These are phyloP conservation scores for Diaporthe australafricana DNA, from an alignment of 2,329 filamentous ascomycete species.

Conservation along the genomic window DNA sequence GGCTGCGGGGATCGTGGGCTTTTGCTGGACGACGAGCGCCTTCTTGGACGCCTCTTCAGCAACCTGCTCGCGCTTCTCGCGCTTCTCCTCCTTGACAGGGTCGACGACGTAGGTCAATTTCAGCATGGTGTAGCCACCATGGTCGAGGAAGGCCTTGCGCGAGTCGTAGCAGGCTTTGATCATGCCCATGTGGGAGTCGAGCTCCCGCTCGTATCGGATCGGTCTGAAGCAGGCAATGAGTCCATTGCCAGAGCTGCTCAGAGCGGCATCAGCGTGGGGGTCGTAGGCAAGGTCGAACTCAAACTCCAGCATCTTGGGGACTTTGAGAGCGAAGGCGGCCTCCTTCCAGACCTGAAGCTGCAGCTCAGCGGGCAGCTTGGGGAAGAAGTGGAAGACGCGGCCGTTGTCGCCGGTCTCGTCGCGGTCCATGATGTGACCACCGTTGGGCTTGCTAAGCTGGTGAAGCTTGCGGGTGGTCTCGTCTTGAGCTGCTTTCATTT, in stretches of 20 bases:
- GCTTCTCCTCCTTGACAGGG: not conserved
- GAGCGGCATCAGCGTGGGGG: not conserved
- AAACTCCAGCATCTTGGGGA: not conserved
- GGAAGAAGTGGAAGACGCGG: not conserved
- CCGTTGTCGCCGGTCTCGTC: not conserved
- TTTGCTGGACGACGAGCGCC: no score
- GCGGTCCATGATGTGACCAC: not conserved
- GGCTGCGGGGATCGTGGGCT: no score
- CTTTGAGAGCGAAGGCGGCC: not conserved
- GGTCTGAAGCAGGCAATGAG: constrained; percentile 11
- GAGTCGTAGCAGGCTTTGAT: not conserved
- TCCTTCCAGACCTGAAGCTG: not conserved
- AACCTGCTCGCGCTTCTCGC: no score
- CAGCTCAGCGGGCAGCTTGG: not conserved
- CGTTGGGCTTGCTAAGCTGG: not conserved
- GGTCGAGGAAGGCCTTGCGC: not conserved
- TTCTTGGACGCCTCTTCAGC: no score
- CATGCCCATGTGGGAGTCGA: not conserved
- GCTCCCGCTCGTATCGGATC: not conserved
- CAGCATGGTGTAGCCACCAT: not conserved
- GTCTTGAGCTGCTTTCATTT: not conserved
- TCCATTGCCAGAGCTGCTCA: not conserved
- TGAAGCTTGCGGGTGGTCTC: not conserved
- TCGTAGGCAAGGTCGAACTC: constrained; percentile 10
- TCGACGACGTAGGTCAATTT: not conserved